Percentiles rank a stretch among this genome's conserved stretches.
phyloP scores from a whole-genome alignment of 352 stramenopile species.

The Sclerospora graminicola region DNA sequence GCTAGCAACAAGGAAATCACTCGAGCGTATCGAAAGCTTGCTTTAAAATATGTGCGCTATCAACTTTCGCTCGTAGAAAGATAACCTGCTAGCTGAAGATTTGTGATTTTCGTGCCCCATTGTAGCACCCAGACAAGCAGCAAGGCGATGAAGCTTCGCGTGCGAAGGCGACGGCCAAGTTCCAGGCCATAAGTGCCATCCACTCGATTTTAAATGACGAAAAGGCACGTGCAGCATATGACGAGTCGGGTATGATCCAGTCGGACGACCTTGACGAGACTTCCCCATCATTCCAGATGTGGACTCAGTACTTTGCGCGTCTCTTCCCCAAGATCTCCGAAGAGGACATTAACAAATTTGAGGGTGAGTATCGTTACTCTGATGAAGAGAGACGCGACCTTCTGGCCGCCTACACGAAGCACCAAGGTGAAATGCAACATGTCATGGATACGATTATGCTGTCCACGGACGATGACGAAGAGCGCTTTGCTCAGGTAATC shows the following conservation, averaged over 20 bases:
- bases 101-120: background rate
- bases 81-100: conserved; percentile 1
- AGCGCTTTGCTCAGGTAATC: conserved; percentile 59
- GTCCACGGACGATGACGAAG: conserved; percentile 70
- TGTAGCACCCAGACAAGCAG: conserved; percentile 87
- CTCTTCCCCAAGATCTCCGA: conserved; percentile 84
- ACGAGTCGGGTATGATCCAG: conserved; percentile 73
- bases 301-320: conserved; percentile 82
- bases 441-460: conserved; percentile 86
- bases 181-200: conserved; percentile 81
- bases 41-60: conserved; percentile 51
- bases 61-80: background rate
- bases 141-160: conserved; percentile 49
- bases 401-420: conserved; percentile 61
- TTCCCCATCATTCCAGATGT: conserved; percentile 49
- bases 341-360: conserved; percentile 71
- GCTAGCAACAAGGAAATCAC: conserved; percentile 68
- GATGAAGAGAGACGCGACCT: conserved; percentile 80
- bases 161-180: conserved; percentile 57
- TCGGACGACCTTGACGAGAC: conserved; percentile 38
- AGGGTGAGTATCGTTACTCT: conserved; percentile 70
- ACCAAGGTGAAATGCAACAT: conserved; percentile 66
- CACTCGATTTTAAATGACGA: conserved; percentile 78
- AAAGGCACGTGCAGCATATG: conserved; percentile 66
- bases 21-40: conserved; percentile 51